These are phyloP conservation scores for Coriaria nepalensis DNA, from an alignment of 306 rosid species.

Conservation along the genomic window DNA sequence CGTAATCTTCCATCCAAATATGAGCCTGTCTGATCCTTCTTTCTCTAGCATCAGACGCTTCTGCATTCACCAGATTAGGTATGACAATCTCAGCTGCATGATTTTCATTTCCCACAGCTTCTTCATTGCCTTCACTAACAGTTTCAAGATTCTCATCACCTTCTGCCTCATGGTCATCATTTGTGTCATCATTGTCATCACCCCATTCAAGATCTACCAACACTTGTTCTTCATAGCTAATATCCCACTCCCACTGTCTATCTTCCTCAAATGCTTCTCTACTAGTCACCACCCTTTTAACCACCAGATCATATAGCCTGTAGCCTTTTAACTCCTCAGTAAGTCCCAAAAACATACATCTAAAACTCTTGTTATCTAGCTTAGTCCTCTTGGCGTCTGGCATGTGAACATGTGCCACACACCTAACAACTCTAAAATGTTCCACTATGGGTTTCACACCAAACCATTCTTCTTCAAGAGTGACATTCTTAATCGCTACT, in stretches of 20 bases:
- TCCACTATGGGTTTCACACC: too few relatives aligned
- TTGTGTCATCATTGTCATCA: not conserved
- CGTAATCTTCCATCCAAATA: not conserved
- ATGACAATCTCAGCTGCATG: too few relatives aligned
- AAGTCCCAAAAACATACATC: not conserved
- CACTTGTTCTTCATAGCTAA: not conserved
- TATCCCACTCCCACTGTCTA: not conserved
- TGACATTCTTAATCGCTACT: too few relatives aligned
- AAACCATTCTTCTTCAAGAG: too few relatives aligned
- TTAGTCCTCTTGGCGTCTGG: not conserved
- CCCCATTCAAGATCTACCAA: not conserved
- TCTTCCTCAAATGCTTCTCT: not conserved
- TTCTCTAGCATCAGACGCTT: not conserved
- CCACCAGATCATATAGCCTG: not conserved
- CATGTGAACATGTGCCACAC: too few relatives aligned
- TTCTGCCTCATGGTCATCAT: too few relatives aligned
- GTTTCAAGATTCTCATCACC: too few relatives aligned
- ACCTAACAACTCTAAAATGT: too few relatives aligned
- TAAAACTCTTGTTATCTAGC: not conserved
- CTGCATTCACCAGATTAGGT: too few relatives aligned
- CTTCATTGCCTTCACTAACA: too few relatives aligned
- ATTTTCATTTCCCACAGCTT: too few relatives aligned
- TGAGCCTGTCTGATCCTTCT: not conserved
- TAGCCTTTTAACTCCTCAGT: not conserved
- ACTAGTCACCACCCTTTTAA: not conserved